Evolutionary conservation across 345 rosid genomes (phyloP), one percentile per base, ranked within the genome.

Genomic region (Brassica nigra): DNA sequence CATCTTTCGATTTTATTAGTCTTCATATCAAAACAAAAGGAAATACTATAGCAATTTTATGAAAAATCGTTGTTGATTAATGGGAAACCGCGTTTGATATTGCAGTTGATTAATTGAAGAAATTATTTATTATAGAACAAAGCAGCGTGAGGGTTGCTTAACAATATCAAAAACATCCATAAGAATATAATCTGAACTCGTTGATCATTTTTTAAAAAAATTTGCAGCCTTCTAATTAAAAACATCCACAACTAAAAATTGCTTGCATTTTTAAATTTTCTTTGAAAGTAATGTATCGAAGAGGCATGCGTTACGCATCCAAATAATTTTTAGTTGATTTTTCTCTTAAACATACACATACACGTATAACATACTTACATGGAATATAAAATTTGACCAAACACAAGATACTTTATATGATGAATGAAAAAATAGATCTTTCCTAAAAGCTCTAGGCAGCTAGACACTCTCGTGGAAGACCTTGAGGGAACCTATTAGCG

Each of bases 401-500:
- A 58, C 20, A 57, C 5, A 4, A 15, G 66, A 39, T 59, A 68
- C 2, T 2, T 42, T 39, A 59, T 11, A 44, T 3, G 68, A 68
- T 61, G 69, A 76, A 76, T 44, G 2, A 76, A 76, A 42, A 49
- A 76, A 76, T 68, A 30, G 28, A 57, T 59, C 6, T 42, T 39
- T 68, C 18, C 47, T n/a, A 66, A 34, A 75, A 54, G 66, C 65
- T 29, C 31, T 59, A 76, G 49, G 68, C 74, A 68, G 81, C 70
- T 68, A 73, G 5, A 74, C 85, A 85, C 68, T 85, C 87, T n/a
- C 0, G 29, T 70, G 84, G 87, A 16, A 82, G 73, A 57, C 87
- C 85, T 54, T 74, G 84, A 18, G 80, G 80, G 68, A 76, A 76
- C 68, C 80, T 68, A 28, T 59, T 44, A 59, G 62, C 7, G 42